Evolutionary conservation across 176 grass and related monocot species (phyloP).

Genomic region (Thinopyrum elongatum): DNA sequence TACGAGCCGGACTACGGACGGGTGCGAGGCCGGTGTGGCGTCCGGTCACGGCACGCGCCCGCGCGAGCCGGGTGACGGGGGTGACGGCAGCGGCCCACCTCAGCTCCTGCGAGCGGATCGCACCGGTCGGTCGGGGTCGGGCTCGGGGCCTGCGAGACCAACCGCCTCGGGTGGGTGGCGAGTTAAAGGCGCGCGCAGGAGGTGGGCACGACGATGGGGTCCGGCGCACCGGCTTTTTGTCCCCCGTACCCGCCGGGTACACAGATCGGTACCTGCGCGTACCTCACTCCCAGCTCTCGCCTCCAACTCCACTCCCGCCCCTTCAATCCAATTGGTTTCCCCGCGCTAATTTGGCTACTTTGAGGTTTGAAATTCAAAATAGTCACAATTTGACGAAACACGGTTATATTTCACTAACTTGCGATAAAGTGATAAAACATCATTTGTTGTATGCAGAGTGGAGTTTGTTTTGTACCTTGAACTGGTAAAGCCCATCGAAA

Average conservation of each 20-base stretch:
- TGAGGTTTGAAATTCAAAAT: too few relatives aligned
- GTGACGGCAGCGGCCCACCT: too few relatives aligned
- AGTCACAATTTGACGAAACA: too few relatives aligned
- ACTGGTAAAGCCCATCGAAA: too few relatives aligned
- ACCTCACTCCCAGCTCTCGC: background rate
- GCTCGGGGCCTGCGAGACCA: background rate
- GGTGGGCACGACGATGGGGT: background rate
- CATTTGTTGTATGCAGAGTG: too few relatives aligned
- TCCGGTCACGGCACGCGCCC: background rate
- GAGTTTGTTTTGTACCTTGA: too few relatives aligned
- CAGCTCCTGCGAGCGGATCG: background rate
- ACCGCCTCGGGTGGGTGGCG: background rate
- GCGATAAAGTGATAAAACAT: too few relatives aligned
- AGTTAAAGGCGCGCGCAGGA: background rate
- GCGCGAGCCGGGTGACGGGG: background rate
- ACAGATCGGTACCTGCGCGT: background rate
- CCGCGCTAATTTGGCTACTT: too few relatives aligned
- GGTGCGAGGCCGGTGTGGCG: background rate
- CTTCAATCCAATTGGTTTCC: background rate
- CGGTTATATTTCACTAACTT: too few relatives aligned
- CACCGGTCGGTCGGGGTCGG: background rate
- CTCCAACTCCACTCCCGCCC: too few relatives aligned
- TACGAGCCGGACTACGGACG: conserved; percentile 13
- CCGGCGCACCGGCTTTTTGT: conserved; percentile 31
- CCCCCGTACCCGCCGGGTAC: conserved; percentile 36